Conservation (phyloP, 2,329 filamentous ascomycete species). For the Colletotrichum coccodes region DNA sequence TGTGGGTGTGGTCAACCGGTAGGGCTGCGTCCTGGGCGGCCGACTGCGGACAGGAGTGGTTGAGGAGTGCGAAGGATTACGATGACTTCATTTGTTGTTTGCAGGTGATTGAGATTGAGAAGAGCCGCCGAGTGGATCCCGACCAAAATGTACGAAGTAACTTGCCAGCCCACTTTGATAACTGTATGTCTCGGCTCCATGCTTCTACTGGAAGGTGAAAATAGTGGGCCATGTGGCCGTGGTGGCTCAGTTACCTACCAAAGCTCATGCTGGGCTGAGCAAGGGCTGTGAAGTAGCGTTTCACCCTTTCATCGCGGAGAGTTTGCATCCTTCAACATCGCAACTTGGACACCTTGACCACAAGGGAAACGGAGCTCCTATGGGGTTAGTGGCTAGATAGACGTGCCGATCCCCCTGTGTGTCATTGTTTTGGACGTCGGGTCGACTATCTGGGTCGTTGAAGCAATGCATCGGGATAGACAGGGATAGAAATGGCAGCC, state of each 20-base stretch:
- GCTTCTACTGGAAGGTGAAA: background rate
- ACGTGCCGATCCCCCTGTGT: no score
- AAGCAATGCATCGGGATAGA: background rate
- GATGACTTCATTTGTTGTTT: background rate
- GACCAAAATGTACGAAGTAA: no score
- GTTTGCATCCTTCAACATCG: background rate
- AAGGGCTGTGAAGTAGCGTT: background rate
- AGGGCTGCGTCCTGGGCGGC: background rate
- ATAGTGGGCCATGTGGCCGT: background rate
- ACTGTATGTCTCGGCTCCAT: no score
- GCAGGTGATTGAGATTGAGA: background rate
- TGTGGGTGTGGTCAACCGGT: background rate
- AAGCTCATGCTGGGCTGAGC: background rate
- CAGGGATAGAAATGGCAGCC: background rate
- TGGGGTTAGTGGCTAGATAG: background rate
- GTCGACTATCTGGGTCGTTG: background rate
- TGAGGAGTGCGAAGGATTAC: constrained; percentile 2
- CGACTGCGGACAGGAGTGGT: background rate
- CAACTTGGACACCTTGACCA: background rate
- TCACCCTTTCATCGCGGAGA: background rate
- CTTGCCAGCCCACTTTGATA: no score
- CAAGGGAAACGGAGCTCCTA: background rate
- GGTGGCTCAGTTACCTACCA: background rate
- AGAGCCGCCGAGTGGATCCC: background rate
- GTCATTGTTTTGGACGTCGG: no score